These are phyloP conservation scores for Alternaria gansuensis DNA, from an alignment of 2,329 filamentous ascomycete species.

Conservation along the genomic window DNA sequence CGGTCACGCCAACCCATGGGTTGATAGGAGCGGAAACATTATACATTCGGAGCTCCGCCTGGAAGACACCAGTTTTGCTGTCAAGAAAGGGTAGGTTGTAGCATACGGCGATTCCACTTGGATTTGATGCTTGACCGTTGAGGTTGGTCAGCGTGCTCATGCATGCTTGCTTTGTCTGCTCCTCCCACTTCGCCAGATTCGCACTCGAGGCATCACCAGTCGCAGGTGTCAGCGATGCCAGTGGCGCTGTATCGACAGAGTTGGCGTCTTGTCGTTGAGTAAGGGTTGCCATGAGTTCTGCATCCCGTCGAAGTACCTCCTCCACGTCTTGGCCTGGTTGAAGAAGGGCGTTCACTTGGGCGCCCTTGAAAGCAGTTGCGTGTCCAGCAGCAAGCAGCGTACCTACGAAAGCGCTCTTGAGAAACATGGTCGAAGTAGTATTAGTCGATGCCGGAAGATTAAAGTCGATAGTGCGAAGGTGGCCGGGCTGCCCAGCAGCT, in stretches of 20 bases:
- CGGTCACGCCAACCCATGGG: constrained; percentile 56
- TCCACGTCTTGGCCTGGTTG: constrained; percentile 46
- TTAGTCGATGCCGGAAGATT: constrained; percentile 48
- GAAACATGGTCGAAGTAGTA: constrained; percentile 45
- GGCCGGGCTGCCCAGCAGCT: constrained; percentile 52
- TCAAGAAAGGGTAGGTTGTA: constrained; percentile 81
- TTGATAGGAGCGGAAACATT: constrained; percentile 68
- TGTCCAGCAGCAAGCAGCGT: constrained; percentile 47
- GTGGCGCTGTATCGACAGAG: constrained; percentile 38
- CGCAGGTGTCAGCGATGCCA: constrained; percentile 44
- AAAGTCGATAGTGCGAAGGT: constrained; percentile 41
- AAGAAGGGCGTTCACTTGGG: constrained; percentile 39
- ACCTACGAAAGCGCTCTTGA: constrained; percentile 42
- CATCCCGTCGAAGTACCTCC: constrained; percentile 45
- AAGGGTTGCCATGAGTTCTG: constrained; percentile 47
- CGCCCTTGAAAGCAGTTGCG: constrained; percentile 41
- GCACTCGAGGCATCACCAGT: constrained; percentile 48
- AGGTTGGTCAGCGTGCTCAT: constrained; percentile 64
- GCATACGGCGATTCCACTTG: constrained; percentile 80
- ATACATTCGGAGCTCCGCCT: constrained; percentile 79
- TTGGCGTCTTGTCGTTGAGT: constrained; percentile 50
- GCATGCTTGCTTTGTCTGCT: constrained; percentile 64
- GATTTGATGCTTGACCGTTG: constrained; percentile 68
- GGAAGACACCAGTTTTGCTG: constrained; percentile 72
- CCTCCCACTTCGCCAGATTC: constrained; percentile 49